Percentiles rank a stretch among this genome's conserved stretches.
Evolutionary conservation across 352 stramenopile genomes (phyloP).

Genomic region (Phytophthora aleatoria): DNA sequence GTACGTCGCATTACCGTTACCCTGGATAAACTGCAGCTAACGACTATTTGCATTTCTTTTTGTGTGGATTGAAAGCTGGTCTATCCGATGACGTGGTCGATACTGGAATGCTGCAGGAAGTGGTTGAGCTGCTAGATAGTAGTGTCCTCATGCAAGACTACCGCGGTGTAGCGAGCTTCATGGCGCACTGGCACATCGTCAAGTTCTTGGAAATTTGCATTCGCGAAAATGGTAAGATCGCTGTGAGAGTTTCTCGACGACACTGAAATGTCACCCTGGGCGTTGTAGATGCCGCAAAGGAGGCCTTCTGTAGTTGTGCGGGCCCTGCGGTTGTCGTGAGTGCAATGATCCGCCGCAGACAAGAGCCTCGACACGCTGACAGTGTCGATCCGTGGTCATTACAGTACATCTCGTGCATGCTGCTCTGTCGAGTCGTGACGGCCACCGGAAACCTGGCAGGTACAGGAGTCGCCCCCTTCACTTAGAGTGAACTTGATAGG

Average conservation of each 20-base stretch:
- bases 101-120: conserved; percentile 1
- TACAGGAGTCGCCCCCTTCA: background rate
- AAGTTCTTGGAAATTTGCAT: conserved; percentile 55
- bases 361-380: conserved; percentile 18
- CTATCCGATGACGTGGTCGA: conserved; percentile 34
- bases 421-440: conserved; percentile 50
- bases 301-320: conserved; percentile 6
- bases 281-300: background rate
- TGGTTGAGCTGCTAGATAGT: conserved; percentile 43
- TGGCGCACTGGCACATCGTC: conserved; percentile 56
- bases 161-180: conserved; percentile 21
- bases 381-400: conserved; percentile 30
- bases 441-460: conserved; percentile 26
- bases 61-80: conserved; percentile 11
- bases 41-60: background rate
- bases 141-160: conserved; percentile 26
- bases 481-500: background rate
- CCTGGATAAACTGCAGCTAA: background rate
- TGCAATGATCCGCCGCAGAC: conserved; percentile 22
- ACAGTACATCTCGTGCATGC: conserved; percentile 56
- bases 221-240: conserved; percentile 43
- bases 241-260: conserved; percentile 29
- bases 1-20: background rate
- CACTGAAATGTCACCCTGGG: background rate
- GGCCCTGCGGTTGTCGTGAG: conserved; percentile 38